phyloP scores from a whole-genome alignment of 306 rosid species.

The Cucurbita ficifolia region DNA sequence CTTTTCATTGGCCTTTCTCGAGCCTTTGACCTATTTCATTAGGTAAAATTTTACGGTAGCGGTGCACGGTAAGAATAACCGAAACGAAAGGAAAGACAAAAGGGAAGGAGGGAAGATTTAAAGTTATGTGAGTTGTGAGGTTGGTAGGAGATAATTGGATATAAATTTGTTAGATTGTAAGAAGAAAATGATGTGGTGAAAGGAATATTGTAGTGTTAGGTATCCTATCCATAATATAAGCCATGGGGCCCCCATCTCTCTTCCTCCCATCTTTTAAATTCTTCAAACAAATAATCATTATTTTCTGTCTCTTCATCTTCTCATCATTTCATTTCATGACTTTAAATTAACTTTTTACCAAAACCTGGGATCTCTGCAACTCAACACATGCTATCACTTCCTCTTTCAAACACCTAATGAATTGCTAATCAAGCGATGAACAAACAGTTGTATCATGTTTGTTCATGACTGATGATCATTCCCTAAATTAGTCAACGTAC shows the following conservation, averaged over 20 bases:
- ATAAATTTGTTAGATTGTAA: background rate
- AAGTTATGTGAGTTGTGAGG: background rate
- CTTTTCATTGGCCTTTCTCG: too few species aligned
- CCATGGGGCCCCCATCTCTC: background rate
- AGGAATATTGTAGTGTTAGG: background rate
- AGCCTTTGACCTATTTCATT: too few species aligned
- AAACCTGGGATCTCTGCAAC: background rate
- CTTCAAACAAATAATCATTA: constrained; percentile 1
- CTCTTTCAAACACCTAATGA: too few species aligned
- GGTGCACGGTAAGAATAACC: too few species aligned
- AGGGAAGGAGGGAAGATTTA: background rate
- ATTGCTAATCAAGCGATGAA: too few species aligned
- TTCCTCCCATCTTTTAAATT: background rate
- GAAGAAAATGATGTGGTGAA: constrained; percentile 1
- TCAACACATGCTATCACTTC: background rate
- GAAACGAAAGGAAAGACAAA: background rate
- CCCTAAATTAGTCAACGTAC: too few species aligned
- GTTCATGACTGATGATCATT: too few species aligned
- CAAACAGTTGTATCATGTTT: too few species aligned
- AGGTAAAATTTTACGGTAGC: too few species aligned
- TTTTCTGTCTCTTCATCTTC: constrained; percentile 4
- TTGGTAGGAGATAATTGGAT: background rate
- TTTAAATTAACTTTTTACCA: background rate
- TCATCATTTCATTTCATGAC: constrained; percentile 1
- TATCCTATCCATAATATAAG: background rate